These are phyloP conservation scores for Scedosporium aurantiacum DNA, from an alignment of 2,329 filamentous ascomycete genomes.

Conservation along the genomic window DNA sequence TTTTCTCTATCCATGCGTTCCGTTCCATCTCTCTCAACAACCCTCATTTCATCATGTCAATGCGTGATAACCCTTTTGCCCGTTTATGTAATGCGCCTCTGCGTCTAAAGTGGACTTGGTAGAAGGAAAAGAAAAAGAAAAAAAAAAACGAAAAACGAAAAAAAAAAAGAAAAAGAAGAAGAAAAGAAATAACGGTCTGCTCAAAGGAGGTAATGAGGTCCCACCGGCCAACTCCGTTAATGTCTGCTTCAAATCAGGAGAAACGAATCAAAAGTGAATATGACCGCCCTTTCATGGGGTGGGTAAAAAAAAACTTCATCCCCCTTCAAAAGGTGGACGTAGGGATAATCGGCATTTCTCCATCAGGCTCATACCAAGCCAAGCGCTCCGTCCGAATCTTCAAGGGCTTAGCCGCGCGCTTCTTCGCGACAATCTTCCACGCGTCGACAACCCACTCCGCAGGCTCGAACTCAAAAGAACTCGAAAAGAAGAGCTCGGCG, in stretches of 20 bases:
- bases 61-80: background rate
- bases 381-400: background rate
- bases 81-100: background rate
- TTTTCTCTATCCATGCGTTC: background rate
- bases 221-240: too few relatives aligned
- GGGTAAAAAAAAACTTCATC: background rate
- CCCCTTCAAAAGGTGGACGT: slow-evolving; percentile 9
- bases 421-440: slow-evolving; percentile 13
- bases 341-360: background rate
- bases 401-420: slow-evolving; percentile 6
- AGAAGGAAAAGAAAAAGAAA: background rate
- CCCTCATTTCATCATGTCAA: too few relatives aligned
- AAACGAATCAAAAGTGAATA: too few relatives aligned
- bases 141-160: background rate
- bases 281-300: too few relatives aligned
- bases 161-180: background rate
- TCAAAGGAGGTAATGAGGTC: background rate
- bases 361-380: background rate
- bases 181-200: background rate
- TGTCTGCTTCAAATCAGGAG: too few relatives aligned
- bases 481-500: slow-evolving; percentile 10
- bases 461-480: slow-evolving; percentile 14
- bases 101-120: background rate
- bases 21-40: background rate
- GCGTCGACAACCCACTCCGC: slow-evolving; percentile 13